Evolutionary conservation across 768 basidiomycete genomes (phyloP).

Genomic region (Tulasnella sp.): DNA sequence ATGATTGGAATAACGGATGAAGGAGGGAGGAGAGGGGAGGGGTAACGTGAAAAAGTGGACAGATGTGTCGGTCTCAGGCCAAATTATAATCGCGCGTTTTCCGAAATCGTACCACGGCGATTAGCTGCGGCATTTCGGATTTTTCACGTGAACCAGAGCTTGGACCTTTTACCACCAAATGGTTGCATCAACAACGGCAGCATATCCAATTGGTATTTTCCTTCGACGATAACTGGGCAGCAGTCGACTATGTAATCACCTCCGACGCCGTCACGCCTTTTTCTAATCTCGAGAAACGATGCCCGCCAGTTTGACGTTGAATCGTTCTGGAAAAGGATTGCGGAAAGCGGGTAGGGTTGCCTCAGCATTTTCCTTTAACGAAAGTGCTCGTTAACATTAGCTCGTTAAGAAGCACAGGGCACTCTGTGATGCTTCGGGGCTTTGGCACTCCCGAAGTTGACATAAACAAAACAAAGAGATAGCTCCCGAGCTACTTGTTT

Average conservation of each 20-base stretch:
- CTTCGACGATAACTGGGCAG: no score
- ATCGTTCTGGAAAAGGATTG: no score
- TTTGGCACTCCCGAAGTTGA: not conserved
- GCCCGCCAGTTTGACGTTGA: not conserved
- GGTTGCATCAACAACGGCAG: not conserved
- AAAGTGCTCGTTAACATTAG: not conserved
- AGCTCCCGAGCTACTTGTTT: not conserved
- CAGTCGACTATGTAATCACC: not conserved
- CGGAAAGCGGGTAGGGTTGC: not conserved
- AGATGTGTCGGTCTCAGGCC: not conserved
- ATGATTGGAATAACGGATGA: not conserved
- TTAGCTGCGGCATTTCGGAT: not conserved
- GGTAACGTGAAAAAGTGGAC: not conserved
- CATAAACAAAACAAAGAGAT: not conserved
- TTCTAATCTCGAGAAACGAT: not conserved
- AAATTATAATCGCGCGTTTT: not conserved
- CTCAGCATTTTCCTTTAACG: not conserved
- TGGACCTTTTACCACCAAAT: not conserved
- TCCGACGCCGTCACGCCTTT: not conserved
- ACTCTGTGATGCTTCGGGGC: not conserved
- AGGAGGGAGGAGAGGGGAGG: not conserved
- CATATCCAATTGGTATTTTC: no score
- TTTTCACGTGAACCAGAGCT: not conserved
- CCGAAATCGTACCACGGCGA: constrained; percentile 1
- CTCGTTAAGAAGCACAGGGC: not conserved